Evolutionary conservation across 192 early-diverging fungal species (phyloP), one percentile per base, ranked within the genome.

Genomic region (Tieghemiomyces parasiticus): DNA sequence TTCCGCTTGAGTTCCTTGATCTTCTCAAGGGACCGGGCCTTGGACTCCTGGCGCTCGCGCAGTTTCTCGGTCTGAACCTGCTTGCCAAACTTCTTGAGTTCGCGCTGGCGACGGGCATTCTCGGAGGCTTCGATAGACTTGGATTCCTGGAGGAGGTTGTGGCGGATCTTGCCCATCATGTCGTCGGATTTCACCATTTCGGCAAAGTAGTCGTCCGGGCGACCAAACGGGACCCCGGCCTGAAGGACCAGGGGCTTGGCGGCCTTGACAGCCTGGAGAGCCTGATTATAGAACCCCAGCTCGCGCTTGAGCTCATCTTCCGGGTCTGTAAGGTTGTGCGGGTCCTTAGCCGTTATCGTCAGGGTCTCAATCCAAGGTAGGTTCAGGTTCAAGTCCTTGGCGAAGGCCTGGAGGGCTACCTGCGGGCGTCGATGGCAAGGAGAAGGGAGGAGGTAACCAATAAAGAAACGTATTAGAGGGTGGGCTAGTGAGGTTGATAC

Each of bases 151-250:
- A 95, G 70, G 61, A 97, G 76, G 61, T 74, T 75, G 68, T 95
- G 85, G 65, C 90, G 82, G 46, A 97, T 82, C 69, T 77, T 84
- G 51, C 77, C 77, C 95, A 97, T 97, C 61, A 95, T 93, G 59
- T 87, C 85, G 63, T 97, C 95, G 1, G 82, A 81, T 79, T 97
- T 97, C 65, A 97, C 79, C 95, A 97, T 97, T 74, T 97, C 95
- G 34, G 95, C 95, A 76, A 87, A 97, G 67, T 90, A 95, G 65
- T 97, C 95, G 53, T 84, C 82, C n/a, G 95, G 95, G 45, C 95
- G 74, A 42, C 77, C 65, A 60, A 93, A 90, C 22, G 84, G 82
- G 12, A 89, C 80, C 19, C 84, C 83, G 19, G 78, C 73, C 55
- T 78, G 77, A 33, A 67, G 63, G 32, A 88, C 65, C 61, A 74